Conservation (phyloP, 768 basidiomycete species). For the Macrolepiota fuliginosa region DNA sequence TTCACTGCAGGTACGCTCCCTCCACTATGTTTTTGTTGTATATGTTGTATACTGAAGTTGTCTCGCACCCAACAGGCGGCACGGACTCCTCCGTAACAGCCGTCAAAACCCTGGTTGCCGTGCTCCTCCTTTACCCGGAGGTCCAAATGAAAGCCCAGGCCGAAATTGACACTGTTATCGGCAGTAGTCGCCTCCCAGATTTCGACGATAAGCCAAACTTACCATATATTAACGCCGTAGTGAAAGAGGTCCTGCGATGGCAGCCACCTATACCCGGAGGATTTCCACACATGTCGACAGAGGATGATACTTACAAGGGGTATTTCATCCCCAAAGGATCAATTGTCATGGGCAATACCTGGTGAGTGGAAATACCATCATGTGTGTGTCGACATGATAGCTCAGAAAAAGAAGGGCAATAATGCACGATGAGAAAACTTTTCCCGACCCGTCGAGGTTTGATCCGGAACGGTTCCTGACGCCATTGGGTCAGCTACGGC, state of each 20-base stretch:
- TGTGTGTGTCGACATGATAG: neutral
- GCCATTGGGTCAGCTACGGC: constrained; percentile 1
- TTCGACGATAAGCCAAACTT: constrained; percentile 29
- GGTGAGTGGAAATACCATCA: constrained; percentile 15
- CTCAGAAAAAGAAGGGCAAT: constrained; percentile 17
- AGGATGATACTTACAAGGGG: constrained; percentile 39
- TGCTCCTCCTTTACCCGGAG: constrained; percentile 26
- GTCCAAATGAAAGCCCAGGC: constrained; percentile 34
- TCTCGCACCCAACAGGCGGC: constrained; percentile 3
- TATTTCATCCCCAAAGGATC: constrained; percentile 39
- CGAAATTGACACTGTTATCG: constrained; percentile 36
- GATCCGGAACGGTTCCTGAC: constrained; percentile 18
- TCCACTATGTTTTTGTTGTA: neutral
- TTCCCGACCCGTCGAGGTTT: constrained; percentile 18
- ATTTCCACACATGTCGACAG: constrained; percentile 21
- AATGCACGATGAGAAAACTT: constrained; percentile 18
- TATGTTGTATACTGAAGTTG: too few species aligned
- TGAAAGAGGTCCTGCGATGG: constrained; percentile 32
- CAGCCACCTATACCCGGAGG: constrained; percentile 23
- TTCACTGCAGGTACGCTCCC: constrained; percentile 5
- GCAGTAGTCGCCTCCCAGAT: constrained; percentile 27
- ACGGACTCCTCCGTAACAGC: constrained; percentile 11
- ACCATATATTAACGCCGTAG: constrained; percentile 31
- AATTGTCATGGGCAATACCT: too few species aligned
- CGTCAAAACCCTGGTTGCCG: neutral